phyloP scores from a whole-genome alignment of 164 flowering plant genomes.

The Amborella trichopoda region DNA sequence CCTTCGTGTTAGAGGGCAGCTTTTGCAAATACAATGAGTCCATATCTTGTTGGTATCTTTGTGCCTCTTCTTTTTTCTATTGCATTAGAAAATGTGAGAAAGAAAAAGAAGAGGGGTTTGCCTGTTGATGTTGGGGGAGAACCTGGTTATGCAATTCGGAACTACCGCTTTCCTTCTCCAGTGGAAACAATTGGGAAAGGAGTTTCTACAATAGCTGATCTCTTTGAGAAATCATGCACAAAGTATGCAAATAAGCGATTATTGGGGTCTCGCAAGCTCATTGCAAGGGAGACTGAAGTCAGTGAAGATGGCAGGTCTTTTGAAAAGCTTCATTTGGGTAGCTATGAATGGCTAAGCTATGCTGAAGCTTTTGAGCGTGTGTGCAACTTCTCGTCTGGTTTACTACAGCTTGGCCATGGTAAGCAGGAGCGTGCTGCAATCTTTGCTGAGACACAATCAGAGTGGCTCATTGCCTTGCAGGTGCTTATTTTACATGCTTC shows the following conservation, averaged over 20 bases:
- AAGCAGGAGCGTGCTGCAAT: conserved; percentile 82
- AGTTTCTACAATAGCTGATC: conserved; percentile 72
- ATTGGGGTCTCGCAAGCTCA: conserved; percentile 64
- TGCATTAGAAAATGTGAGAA: conserved; percentile 38
- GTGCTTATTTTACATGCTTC: too few relatives aligned
- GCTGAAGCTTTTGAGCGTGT: conserved; percentile 60
- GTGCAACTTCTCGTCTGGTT: conserved; percentile 74
- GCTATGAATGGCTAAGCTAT: conserved; percentile 73
- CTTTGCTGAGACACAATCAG: conserved; percentile 89
- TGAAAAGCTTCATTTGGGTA: conserved; percentile 94
- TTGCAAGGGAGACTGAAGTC: conserved; percentile 50
- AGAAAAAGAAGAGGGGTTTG: conserved; percentile 52
- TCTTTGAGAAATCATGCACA: conserved; percentile 73
- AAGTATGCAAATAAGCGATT: conserved; percentile 23
- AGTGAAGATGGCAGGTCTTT: conserved; percentile 63
- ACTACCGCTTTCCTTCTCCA: conserved; percentile 32
- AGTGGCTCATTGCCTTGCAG: conserved; percentile 94
- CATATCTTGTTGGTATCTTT: conserved; percentile 56
- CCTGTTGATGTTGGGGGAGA: conserved; percentile 85
- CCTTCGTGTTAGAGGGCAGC: background rate
- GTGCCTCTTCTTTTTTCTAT: conserved; percentile 62
- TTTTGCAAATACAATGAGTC: conserved; percentile 53
- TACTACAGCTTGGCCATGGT: conserved; percentile 61
- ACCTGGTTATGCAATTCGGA: conserved; percentile 71
- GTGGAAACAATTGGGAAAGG: conserved; percentile 72